These are phyloP conservation scores for Castanea crenata DNA, from an alignment of 306 rosid genomes.

Conservation along the genomic window DNA sequence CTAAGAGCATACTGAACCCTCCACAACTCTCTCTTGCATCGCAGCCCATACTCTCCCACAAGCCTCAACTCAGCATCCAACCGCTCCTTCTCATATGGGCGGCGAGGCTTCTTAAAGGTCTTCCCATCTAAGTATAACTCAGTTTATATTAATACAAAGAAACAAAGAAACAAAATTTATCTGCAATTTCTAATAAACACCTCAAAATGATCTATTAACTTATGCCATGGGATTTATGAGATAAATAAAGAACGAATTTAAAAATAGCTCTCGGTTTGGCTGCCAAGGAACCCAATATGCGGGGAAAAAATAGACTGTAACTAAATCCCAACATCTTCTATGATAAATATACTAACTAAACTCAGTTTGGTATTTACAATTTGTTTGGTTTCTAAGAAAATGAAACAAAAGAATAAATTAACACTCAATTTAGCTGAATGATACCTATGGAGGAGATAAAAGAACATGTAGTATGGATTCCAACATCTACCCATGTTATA, in stretches of 20 bases:
- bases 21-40: conserved; percentile 68
- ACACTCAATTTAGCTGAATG: not conserved
- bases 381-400: not conserved
- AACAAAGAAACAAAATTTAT: not conserved
- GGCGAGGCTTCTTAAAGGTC: conserved; percentile 74
- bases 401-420: not conserved
- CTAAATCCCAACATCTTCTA: not conserved
- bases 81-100: conserved; percentile 75
- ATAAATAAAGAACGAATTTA: not conserved
- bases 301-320: not conserved
- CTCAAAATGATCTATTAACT: not conserved
- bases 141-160: not conserved
- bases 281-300: no score
- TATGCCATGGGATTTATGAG: not conserved
- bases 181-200: not conserved
- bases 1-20: conserved; percentile 66
- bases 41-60: conserved; percentile 64
- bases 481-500: not conserved
- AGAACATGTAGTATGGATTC: not conserved
- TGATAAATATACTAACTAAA: not conserved
- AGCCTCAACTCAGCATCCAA: conserved; percentile 63
- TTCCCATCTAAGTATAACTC: conserved; percentile 47
- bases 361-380: not conserved
- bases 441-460: not conserved
- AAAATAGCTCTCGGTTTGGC: not conserved